Evolutionary conservation across 2,329 filamentous ascomycete genomes (phyloP), one percentile per base, ranked within the genome.

Genomic region (Amauroascus niger): DNA sequence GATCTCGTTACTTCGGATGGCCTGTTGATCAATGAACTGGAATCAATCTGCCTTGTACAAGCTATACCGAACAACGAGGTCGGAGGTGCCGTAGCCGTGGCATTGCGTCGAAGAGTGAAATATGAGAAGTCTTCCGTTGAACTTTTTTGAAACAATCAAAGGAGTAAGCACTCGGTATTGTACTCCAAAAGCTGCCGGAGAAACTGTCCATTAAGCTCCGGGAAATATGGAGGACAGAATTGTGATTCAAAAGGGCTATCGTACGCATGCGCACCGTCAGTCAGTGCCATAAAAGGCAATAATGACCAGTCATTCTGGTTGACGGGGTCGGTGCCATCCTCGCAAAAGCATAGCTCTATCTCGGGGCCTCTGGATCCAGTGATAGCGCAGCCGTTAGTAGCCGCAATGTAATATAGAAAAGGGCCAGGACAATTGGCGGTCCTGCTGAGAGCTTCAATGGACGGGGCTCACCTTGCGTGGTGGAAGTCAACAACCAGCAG

Each of bases 51-150:
- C 56, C 91, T 81, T 14, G 91, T 95, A 69, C 93, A 98, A 16
- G 89, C 87, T 65, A 98, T 96, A 58, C 93, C 93, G 67, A 98
- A 98, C 20, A 98, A 81, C 22, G 88, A 95, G 1, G 87, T 89
- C 28, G 82, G 81, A 6, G 84, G 80, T 30, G 35, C 24, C 1
- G 63, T 63, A 1, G 66, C 50, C 8, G 72, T 73, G 45, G 67
- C 67, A 57, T 72, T 72, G 52, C 82, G 81, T 55, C 88, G 78
- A 49, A 98, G 82, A 7, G 91, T 97, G 69, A 98, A 98, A 74
- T 98, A 98, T 49, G 90, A 96, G 75, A 97, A 98, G 72, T 97
- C 93, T 72, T 98, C 93, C 55, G 85, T 86, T 20, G 87, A 84
- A 53, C 87, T 93, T 6, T 18, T 6, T 64, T 22, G 40, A 43